phyloP scores from a whole-genome alignment of 2,329 filamentous ascomycete genomes.

The Colletotrichum falcatum region DNA sequence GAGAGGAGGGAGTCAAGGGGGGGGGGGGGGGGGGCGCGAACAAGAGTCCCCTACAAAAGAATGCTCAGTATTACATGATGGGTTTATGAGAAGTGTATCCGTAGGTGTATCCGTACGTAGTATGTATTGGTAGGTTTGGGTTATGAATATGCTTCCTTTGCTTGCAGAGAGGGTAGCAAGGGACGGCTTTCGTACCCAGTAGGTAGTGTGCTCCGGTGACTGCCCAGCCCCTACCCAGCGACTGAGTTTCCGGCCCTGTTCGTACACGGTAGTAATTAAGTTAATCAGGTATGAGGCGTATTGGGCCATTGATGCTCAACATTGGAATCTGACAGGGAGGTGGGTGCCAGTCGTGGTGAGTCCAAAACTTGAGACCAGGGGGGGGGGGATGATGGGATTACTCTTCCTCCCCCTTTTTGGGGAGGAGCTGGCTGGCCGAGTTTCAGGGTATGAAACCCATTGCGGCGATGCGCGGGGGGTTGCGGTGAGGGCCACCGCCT shows the following conservation, averaged over 20 bases:
- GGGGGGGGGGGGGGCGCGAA: not conserved
- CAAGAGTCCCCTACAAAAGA: not conserved
- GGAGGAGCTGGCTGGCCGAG: conserved; percentile 36
- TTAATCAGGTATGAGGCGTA: not conserved
- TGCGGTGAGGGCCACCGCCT: conserved; percentile 18
- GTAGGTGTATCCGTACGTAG: no score
- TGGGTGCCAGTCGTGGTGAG: not conserved
- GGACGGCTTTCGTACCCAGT: no score
- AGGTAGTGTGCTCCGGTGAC: no score
- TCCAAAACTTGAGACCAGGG: not conserved
- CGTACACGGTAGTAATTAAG: not conserved
- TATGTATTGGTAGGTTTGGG: no score
- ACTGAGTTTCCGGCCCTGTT: not conserved
- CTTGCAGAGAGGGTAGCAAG: no score
- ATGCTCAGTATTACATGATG: not conserved
- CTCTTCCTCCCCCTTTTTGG: conserved; percentile 16
- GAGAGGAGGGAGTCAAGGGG: not conserved
- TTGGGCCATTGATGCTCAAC: conserved; percentile 29
- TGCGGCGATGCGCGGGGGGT: conserved; percentile 23
- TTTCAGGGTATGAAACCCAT: conserved; percentile 41
- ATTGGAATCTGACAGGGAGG: conserved; percentile 20
- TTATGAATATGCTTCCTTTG: no score
- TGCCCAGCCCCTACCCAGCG: not conserved
- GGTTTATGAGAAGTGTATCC: no score
- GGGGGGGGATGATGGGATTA: not conserved